Base-by-base conservation (phyloP, 1,284 basidiomycete species). In the Cutaneotrichosporon cyanovorans region DNA sequence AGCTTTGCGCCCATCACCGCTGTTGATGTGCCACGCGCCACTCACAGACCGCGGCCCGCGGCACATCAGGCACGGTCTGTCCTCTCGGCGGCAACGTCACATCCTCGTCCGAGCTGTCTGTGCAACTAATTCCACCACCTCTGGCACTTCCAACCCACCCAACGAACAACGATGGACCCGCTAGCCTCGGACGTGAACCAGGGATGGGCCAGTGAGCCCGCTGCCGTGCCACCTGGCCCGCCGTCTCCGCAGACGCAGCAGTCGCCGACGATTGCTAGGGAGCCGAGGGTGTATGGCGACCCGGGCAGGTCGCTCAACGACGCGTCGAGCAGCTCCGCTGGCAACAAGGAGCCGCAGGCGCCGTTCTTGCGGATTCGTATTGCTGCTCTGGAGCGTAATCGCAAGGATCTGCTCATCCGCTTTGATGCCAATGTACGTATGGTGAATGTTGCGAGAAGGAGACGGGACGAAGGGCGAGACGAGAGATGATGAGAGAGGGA, bases 341-440 rank as follows among this genome's bases (percentile, higher is more conserved):
- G 30, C 20, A 14, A 36, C 12, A n/a, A n/a, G 21, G 49, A 41
- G 37, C 45, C 34, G 35, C 40, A 45, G 14, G 50, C 40, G 21
- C 85, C 85, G 22, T 91, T 86, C 69, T 76, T 95, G 55, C 78
- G 87, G 59, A 85, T 92, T 38, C 78, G 88, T 62, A 85, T 96
- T 51, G 85, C 86, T 11, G 85, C 83, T 14, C 71, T 96, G 61
- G 91, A 96, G 72, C 80, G 91, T 71, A 95, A 95, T 73, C 78
- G 88, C 66, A 80, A 90, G 61, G 91, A 96, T 63, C 83, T 92
- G 45, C 79, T 95, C 59, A 77, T 96, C 65, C 83, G 87, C 60
- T 81, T 95, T 55, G 92, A 96, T 71, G 88, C 88, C 15, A 88
- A 91, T 77, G n/a, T n/a, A n/a, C n/a, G n/a, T n/a, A n/a, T n/a